Conservation (phyloP, 768 basidiomycete species). For the Mycena leptocephala region DNA sequence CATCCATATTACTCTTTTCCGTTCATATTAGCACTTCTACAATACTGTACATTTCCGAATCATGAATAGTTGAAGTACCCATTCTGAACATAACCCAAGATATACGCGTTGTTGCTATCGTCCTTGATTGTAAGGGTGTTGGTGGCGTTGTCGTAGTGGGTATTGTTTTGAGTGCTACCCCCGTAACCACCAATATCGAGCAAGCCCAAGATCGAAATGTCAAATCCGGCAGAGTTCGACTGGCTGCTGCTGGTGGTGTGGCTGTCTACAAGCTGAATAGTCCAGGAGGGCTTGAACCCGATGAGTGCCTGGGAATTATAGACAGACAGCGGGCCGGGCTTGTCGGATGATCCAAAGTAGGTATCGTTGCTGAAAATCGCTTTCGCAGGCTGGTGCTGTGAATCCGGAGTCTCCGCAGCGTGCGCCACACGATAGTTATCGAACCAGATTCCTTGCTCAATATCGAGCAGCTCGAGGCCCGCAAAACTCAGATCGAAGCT, state of each 20-base stretch:
- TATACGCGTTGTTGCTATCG: neutral
- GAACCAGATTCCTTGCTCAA: slow-evolving; percentile 10
- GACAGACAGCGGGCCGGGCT: neutral
- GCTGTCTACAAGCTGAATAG: neutral
- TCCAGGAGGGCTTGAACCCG: slow-evolving; percentile 4
- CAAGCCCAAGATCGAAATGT: neutral
- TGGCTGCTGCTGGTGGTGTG: neutral
- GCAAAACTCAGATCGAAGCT: neutral
- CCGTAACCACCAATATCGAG: neutral
- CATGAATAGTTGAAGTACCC: too few species aligned
- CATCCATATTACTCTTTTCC: too few species aligned
- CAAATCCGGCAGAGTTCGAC: neutral
- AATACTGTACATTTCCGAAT: too few species aligned
- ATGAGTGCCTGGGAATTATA: neutral
- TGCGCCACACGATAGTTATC: neutral
- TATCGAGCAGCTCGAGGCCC: neutral
- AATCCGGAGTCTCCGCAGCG: neutral
- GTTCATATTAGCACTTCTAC: too few species aligned
- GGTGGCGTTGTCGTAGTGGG: neutral
- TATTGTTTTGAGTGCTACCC: neutral
- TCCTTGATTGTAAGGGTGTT: neutral
- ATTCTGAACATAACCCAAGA: neutral
- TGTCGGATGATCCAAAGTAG: neutral
- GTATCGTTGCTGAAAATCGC: neutral
- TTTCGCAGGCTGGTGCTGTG: neutral